Base-by-base conservation (phyloP, 2,329 filamentous ascomycete genomes). In the Coccinonectria pachysandricola region DNA sequence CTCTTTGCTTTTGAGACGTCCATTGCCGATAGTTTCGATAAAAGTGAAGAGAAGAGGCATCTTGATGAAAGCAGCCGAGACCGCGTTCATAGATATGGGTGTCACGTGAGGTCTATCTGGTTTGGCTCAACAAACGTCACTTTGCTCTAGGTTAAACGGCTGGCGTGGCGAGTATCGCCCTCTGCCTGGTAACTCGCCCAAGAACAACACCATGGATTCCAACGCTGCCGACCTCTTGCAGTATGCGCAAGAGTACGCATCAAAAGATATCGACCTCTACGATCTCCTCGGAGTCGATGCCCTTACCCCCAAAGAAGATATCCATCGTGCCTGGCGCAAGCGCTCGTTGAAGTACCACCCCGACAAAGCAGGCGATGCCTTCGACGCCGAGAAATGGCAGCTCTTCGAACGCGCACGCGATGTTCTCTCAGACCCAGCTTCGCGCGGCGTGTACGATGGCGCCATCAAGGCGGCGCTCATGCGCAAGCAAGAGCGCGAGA, bases 271-370 rank as follows among this genome's bases (percentile, higher is more conserved):
- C 40, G 83, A 93, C 54, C 80, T 88, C 37, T 94, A 91, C 60
- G 73, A 71, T 14, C 67, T 93, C 14, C 70, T 93, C 10, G 70
- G 69, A 29, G 64, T 91, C 25, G 62, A 74, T 30, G 64, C 74
- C 12, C 67, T 75, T 11, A 72, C 78, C 1, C 59, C 67, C 12
- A 77, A 79, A 30, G 60, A 73, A n/a, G 79, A 86, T 36, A 79
- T 93, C 45, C 78, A 83, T 37, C 76, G 80, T 40, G 85, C 84
- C 22, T 95, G 88, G 65, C 75, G 85, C 32, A 82, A 83, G 45
- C 77, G 79, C 15, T 85, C 85, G 4, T 65, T 94, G n/a, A 85
- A 84, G 48, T 85, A 87, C 62, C 88, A 96, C 54, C 88, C 88
- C 1, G 88, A 96, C 66, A 94, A 95, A 59, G 77, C 87, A 29